Conservation (phyloP, 208 protist species). For the Trypanosoma mega region DNA sequence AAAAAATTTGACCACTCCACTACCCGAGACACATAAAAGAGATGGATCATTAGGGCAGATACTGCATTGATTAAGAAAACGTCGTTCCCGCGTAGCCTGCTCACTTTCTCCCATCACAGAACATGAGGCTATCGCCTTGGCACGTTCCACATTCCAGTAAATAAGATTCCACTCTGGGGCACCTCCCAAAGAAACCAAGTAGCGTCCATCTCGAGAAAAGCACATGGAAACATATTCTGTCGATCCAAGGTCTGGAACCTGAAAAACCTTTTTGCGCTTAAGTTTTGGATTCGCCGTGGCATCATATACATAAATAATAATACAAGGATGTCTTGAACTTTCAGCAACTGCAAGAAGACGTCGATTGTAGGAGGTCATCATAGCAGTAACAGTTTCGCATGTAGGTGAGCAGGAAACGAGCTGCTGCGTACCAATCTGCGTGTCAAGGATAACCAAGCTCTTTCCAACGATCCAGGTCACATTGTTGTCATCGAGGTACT, state of each 20-base stretch:
- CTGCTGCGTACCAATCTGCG: slow-evolving; percentile 89
- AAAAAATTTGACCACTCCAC: slow-evolving; percentile 90
- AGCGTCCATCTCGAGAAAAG: slow-evolving; percentile 91
- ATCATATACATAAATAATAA: slow-evolving; percentile 93
- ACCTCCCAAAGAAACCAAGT: slow-evolving; percentile 87
- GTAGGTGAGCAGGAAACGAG: slow-evolving; percentile 85
- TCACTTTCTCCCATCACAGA: slow-evolving; percentile 52
- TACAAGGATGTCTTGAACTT: slow-evolving; percentile 66
- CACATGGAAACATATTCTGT: slow-evolving; percentile 85
- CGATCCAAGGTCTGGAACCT: slow-evolving; percentile 81
- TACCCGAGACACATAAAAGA: slow-evolving; percentile 92
- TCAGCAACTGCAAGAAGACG: slow-evolving; percentile 94
- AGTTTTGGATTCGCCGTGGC: slow-evolving; percentile 68
- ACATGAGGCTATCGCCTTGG: slow-evolving; percentile 76
- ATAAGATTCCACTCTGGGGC: slow-evolving; percentile 93
- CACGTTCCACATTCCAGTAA: slow-evolving; percentile 92
- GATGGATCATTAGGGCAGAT: slow-evolving; percentile 88
- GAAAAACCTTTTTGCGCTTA: slow-evolving; percentile 81
- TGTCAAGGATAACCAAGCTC: slow-evolving; percentile 92
- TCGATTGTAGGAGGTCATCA: slow-evolving; percentile 90
- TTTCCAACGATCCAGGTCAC: slow-evolving; percentile 92
- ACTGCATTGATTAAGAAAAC: slow-evolving; percentile 87
- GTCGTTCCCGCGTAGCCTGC: slow-evolving; percentile 37
- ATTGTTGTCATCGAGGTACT: slow-evolving; percentile 93
- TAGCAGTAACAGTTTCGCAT: slow-evolving; percentile 88